phyloP scores from a whole-genome alignment of 2,329 filamentous ascomycete species.

The Paraconiothyrium brasiliense region DNA sequence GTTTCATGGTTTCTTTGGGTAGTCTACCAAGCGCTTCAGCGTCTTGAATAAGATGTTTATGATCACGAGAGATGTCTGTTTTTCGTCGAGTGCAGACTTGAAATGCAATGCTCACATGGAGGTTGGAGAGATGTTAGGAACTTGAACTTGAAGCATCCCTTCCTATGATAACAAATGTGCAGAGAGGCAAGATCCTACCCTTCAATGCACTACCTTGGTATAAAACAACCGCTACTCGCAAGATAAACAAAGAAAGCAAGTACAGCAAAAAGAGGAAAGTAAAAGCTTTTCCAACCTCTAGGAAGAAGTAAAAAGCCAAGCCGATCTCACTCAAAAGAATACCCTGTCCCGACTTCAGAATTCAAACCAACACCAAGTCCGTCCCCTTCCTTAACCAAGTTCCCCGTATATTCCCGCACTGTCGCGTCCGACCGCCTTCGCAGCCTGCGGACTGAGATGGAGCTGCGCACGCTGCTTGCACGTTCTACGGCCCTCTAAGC shows the following conservation, averaged over 20 bases:
- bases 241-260: neutral
- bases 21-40: neutral
- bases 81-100: no score
- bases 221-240: constrained; percentile 9
- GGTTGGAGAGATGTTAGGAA: neutral
- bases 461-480: neutral
- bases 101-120: no score
- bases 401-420: no score
- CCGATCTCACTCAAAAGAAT: neutral
- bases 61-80: no score
- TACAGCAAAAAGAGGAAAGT: neutral
- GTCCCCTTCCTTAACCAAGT: neutral
- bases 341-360: neutral
- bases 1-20: neutral
- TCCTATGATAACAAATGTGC: neutral
- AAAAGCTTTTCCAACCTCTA: neutral
- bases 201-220: neutral
- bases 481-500: constrained; percentile 18
- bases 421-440: neutral
- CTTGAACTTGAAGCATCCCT: neutral
- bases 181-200: neutral
- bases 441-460: neutral
- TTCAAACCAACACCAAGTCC: neutral
- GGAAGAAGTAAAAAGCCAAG: no score
- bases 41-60: neutral